phyloP scores from a whole-genome alignment of 2,329 filamentous ascomycete genomes.

The Fonsecaea pugnacius region DNA sequence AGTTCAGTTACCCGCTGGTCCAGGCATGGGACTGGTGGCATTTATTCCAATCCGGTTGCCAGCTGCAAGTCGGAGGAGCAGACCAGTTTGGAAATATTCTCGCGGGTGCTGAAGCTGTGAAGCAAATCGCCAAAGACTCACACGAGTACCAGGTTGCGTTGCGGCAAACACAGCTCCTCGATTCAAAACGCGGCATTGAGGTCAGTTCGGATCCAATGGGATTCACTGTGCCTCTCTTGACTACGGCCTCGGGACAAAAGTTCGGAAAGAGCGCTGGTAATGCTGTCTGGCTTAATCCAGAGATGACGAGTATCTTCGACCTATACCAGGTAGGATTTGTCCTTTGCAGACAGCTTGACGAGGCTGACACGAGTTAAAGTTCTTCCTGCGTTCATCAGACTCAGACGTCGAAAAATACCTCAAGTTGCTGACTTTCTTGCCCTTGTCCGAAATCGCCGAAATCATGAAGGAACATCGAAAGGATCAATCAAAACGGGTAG shows the following conservation, averaged over 20 bases:
- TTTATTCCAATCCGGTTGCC: slow-evolving; percentile 72
- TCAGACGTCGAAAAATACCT: slow-evolving; percentile 79
- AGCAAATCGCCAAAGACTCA: slow-evolving; percentile 68
- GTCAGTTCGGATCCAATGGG: slow-evolving; percentile 67
- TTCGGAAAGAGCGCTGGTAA: slow-evolving; percentile 96
- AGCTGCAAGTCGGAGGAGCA: slow-evolving; percentile 90
- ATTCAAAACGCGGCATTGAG: slow-evolving; percentile 20
- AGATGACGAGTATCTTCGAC: slow-evolving; percentile 80
- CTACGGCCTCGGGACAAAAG: slow-evolving; percentile 81
- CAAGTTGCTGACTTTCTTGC: slow-evolving; percentile 88
- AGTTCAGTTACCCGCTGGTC: slow-evolving; percentile 90
- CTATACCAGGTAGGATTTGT: slow-evolving; percentile 68
- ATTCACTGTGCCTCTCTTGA: slow-evolving; percentile 88
- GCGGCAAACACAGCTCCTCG: slow-evolving; percentile 30
- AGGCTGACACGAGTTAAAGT: slow-evolving; percentile 54
- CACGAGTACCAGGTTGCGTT: slow-evolving; percentile 44
- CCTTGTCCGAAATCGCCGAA: slow-evolving; percentile 67
- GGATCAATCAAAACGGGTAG: slow-evolving; percentile 72
- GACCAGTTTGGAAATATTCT: slow-evolving; percentile 98
- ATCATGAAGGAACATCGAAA: slow-evolving; percentile 70
- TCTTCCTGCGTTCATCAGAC: slow-evolving; percentile 83
- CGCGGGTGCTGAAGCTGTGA: slow-evolving; percentile 83
- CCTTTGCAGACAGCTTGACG: not conserved
- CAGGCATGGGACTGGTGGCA: slow-evolving; percentile 98
- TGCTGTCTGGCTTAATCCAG: slow-evolving; percentile 85